Evolutionary conservation across 805 yeast species (phyloP), one percentile per base, ranked within the genome.

Genomic region (Spathaspora gorwiae): DNA sequence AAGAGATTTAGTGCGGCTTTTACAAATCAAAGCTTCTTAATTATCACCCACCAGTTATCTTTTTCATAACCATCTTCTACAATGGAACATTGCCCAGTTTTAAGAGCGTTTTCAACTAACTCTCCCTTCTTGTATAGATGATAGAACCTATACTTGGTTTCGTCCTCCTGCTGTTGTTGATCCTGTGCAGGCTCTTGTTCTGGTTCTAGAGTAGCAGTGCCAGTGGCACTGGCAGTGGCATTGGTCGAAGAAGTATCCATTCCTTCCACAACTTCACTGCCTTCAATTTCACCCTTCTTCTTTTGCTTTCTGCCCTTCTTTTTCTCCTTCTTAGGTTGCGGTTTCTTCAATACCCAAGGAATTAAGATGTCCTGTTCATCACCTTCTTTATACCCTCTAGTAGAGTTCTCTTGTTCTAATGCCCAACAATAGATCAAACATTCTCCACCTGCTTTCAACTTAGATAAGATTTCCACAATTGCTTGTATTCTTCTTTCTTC

Each of bases 361-460:
- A 94, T 96, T 55, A 94, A 66, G 1, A 92, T 87, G 60, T 94
- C 99, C 61, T 88, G 98, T 44, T 86, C 90, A 80, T 85, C 90
- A 9, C 95, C 95, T 53, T 82, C 90, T 52, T 85, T 83, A 66
- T 89, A 94, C 0, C 98, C 98, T 55, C 98, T 75, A 53, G 97
- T 74, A 0, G 96, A 86, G 24, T 73, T 76, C 46, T 83, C 86
- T 62, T 94, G 99, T 53, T 94, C 99, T 43, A 94, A 65, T 0
- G 99, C 99, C 99, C 99, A 94, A 43, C 95, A 95, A 61, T 92
- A 94, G 7, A 94, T 78, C 55, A 94, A 66, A 0, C 88, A 86
- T 43, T 75, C 77, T 1, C 96, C 97, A 0, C 80, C 81, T 0
- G 51, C 44, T 36, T 62, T 71, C 43, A 94, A 61, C 47, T 78